Percentiles rank a stretch among this genome's conserved stretches.
Conservation (phyloP, 1,284 basidiomycete species). For the Trametes polyzona region DNA sequence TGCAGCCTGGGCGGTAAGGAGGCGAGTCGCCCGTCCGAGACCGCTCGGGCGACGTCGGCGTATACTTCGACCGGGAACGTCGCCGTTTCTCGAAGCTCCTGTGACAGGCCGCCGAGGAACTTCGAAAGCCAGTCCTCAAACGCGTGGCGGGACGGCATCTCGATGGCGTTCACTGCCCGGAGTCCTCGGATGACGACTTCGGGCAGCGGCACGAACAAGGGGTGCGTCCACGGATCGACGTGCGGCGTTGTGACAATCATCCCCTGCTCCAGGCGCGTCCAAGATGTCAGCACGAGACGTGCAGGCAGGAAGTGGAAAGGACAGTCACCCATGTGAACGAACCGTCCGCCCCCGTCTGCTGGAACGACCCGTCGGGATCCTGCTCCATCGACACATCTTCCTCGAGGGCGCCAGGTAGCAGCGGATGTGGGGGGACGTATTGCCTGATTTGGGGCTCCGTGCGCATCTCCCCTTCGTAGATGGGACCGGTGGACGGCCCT, state of each 20-base stretch:
- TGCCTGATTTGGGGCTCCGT: conserved; percentile 36
- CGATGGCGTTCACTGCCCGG: conserved; percentile 51
- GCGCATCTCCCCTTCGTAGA: conserved; percentile 32
- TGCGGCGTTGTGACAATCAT: conserved; percentile 42
- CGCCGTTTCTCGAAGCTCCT: conserved; percentile 62
- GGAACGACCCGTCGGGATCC: conserved; percentile 30
- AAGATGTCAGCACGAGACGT: background rate
- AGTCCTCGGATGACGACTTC: conserved; percentile 52
- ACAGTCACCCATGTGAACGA: conserved; percentile 35
- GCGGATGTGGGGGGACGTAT: conserved; percentile 33
- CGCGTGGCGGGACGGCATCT: conserved; percentile 59
- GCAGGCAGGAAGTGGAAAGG: background rate
- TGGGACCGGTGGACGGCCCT: conserved; percentile 29
- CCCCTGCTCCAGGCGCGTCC: conserved; percentile 35
- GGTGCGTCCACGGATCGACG: conserved; percentile 59
- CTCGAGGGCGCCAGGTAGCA: conserved; percentile 25
- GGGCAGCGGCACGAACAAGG: conserved; percentile 63
- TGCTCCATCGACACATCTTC: conserved; percentile 31
- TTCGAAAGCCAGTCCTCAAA: conserved; percentile 54
- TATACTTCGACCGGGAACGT: conserved; percentile 59
- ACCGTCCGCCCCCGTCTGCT: conserved; percentile 32
- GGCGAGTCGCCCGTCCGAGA: conserved; percentile 43
- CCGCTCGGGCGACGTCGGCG: conserved; percentile 49
- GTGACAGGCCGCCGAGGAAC: conserved; percentile 56
- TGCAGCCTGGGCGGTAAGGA: conserved; percentile 51